Percentiles rank a stretch among this genome's conserved stretches.
These are phyloP conservation scores for Trichosanthes cucumerina DNA, from an alignment of 306 rosid genomes.

Conservation along the genomic window DNA sequence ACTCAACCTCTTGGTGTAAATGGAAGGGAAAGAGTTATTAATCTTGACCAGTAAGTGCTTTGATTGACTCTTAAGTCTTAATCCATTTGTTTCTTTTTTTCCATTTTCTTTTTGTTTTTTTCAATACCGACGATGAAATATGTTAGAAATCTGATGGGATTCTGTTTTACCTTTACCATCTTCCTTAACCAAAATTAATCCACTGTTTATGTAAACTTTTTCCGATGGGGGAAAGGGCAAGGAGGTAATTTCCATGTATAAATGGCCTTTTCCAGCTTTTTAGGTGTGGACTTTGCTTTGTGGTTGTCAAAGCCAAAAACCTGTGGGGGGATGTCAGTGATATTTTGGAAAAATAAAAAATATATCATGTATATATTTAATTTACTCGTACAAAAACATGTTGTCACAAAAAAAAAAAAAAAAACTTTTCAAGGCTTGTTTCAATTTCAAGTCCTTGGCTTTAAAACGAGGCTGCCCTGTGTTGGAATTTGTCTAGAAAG, in stretches of 20 bases:
- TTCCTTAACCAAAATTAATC: background rate
- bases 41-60: constrained; percentile 63
- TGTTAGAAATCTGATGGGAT: background rate
- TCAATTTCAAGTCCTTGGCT: background rate
- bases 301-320: background rate
- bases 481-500: background rate
- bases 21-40: constrained; percentile 32
- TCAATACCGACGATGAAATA: background rate
- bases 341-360: background rate
- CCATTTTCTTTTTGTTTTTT: background rate
- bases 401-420: background rate
- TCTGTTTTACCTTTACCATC: background rate
- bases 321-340: constrained; percentile 11
- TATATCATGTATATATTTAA: background rate
- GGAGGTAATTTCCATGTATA: background rate
- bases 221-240: background rate
- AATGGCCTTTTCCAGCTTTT: background rate
- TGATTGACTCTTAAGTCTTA: background rate
- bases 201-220: background rate
- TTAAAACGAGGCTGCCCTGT: background rate
- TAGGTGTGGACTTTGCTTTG: constrained; percentile 12
- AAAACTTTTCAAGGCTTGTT: background rate
- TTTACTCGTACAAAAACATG: constrained; percentile 1
- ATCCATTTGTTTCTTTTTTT: background rate
- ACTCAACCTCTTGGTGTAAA: constrained; percentile 14